Evolutionary conservation across 805 yeast genomes (phyloP).

Genomic region (Teunomyces lycoperdinae): DNA sequence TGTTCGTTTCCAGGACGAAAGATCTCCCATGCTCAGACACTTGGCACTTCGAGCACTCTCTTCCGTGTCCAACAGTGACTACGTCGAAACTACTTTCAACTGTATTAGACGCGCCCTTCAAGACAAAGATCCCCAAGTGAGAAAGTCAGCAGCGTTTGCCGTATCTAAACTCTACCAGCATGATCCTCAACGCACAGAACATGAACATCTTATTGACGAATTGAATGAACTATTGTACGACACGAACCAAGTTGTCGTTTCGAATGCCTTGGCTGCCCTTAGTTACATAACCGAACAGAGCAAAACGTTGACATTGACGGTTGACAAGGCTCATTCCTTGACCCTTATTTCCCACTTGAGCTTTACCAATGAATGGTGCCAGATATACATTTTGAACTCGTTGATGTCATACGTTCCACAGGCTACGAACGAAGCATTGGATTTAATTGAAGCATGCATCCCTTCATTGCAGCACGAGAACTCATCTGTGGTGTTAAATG

Average conservation of each 20-base stretch:
- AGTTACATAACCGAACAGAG: slow-evolving; percentile 60
- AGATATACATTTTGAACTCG: slow-evolving; percentile 61
- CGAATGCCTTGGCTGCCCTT: slow-evolving; percentile 70
- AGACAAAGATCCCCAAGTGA: slow-evolving; percentile 56
- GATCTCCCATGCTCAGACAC: slow-evolving; percentile 49
- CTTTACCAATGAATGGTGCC: slow-evolving; percentile 66
- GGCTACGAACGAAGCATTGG: slow-evolving; percentile 59
- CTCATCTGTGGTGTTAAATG: slow-evolving; percentile 74
- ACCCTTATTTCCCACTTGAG: slow-evolving; percentile 33
- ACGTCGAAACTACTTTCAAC: slow-evolving; percentile 43
- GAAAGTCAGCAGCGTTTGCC: slow-evolving; percentile 68
- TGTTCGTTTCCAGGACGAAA: slow-evolving; percentile 48
- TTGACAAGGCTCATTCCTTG: slow-evolving; percentile 47
- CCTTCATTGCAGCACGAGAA: slow-evolving; percentile 80
- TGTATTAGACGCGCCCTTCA: slow-evolving; percentile 33
- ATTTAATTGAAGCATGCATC: slow-evolving; percentile 58
- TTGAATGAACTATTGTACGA: slow-evolving; percentile 58
- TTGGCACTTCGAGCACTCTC: slow-evolving; percentile 65
- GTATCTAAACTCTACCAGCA: slow-evolving; percentile 65
- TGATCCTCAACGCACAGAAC: slow-evolving; percentile 45
- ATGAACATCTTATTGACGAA: slow-evolving; percentile 41
- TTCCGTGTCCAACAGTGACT: slow-evolving; percentile 55
- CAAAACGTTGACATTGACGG: slow-evolving; percentile 46
- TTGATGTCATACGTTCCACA: slow-evolving; percentile 71
- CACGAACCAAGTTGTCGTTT: slow-evolving; percentile 55